Conservation (phyloP, 345 rosid genomes). For the Acer campestre region DNA sequence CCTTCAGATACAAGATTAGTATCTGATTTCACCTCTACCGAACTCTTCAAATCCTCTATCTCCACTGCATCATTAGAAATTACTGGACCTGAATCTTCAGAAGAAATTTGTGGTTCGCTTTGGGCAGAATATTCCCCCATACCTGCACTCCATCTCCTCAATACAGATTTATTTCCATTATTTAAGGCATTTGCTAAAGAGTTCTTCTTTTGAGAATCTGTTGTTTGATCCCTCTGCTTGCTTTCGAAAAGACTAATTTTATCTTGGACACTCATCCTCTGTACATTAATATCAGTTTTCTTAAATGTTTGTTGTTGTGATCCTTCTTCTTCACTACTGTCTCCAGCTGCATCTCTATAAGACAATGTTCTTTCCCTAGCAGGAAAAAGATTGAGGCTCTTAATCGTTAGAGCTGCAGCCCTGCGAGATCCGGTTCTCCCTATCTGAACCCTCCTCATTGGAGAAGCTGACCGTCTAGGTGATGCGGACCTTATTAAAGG, state of each 20-base stretch:
- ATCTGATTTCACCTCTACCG: constrained; percentile 32
- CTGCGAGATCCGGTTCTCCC: constrained; percentile 59
- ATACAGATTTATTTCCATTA: constrained; percentile 47
- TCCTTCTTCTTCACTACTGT: constrained; percentile 48
- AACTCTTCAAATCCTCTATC: constrained; percentile 29
- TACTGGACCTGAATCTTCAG: constrained; percentile 29
- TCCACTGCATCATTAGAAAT: constrained; percentile 25
- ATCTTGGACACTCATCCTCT: constrained; percentile 66
- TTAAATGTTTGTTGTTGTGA: constrained; percentile 30
- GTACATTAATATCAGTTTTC: constrained; percentile 40
- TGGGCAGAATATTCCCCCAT: constrained; percentile 41
- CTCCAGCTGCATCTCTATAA: constrained; percentile 38
- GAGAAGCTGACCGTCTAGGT: constrained; percentile 72
- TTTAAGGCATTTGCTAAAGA: constrained; percentile 33
- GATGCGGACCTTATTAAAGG: constrained; percentile 49
- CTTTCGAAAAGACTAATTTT: constrained; percentile 64
- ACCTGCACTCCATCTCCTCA: constrained; percentile 73
- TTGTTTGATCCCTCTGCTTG: constrained; percentile 50
- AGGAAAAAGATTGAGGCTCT: constrained; percentile 57
- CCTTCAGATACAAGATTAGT: constrained; percentile 26
- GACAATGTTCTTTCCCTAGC: constrained; percentile 41
- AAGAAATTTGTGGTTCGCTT: constrained; percentile 29
- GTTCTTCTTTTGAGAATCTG: constrained; percentile 40
- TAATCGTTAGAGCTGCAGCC: constrained; percentile 58
- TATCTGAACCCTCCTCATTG: constrained; percentile 70